Percentiles rank a stretch among this genome's conserved stretches.
Conservation (phyloP, 768 basidiomycete genomes). For the Boletus pseudopeckii region DNA sequence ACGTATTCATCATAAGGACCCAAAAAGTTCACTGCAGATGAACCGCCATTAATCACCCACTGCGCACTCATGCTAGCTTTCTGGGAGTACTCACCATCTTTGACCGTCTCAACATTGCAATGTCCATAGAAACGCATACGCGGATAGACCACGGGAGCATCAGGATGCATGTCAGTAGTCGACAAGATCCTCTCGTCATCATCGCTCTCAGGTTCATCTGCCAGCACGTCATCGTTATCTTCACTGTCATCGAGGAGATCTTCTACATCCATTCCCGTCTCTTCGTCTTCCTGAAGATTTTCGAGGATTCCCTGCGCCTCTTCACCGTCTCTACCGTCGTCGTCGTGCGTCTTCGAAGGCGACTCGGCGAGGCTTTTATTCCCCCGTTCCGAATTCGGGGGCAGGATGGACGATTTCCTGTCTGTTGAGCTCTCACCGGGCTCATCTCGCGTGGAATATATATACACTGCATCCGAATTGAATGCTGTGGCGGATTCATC, state of each 20-base stretch:
- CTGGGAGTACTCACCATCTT: constrained; percentile 61
- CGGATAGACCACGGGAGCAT: constrained; percentile 59
- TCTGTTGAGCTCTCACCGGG: constrained; percentile 31
- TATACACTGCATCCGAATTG: constrained; percentile 66
- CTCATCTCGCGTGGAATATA: constrained; percentile 71
- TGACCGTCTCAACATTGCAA: constrained; percentile 79
- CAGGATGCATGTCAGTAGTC: constrained; percentile 23
- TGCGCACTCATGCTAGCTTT: neutral
- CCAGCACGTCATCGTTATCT: constrained; percentile 20
- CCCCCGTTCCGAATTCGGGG: constrained; percentile 23
- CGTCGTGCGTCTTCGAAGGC: neutral
- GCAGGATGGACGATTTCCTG: constrained; percentile 25
- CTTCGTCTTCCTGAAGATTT: constrained; percentile 18
- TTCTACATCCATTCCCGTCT: constrained; percentile 28
- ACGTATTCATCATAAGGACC: constrained; percentile 77
- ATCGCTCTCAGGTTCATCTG: constrained; percentile 31
- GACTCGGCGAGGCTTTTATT: neutral
- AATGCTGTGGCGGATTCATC: constrained; percentile 48
- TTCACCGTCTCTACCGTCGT: neutral
- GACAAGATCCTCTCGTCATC: constrained; percentile 28
- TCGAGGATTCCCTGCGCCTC: neutral
- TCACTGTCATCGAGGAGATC: constrained; percentile 30
- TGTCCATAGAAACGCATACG: constrained; percentile 62
- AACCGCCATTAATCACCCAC: neutral
- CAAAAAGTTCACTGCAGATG: constrained; percentile 71